phyloP scores from a whole-genome alignment of 2,329 filamentous ascomycete genomes.

The Chaetomium sp. region DNA sequence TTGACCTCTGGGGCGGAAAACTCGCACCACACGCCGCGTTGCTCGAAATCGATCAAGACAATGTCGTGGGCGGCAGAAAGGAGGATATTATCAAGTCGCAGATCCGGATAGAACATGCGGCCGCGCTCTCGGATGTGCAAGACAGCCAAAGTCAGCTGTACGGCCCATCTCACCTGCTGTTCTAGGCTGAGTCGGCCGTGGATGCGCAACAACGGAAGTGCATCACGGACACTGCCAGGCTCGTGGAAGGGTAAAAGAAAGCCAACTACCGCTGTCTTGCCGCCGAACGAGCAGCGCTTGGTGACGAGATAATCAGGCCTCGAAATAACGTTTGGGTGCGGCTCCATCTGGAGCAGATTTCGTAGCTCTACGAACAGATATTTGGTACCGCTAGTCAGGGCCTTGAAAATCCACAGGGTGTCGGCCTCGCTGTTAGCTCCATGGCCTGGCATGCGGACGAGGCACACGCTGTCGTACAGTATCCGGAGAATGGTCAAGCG shows the following conservation, averaged over 20 bases:
- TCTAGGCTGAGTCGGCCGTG: conserved; percentile 47
- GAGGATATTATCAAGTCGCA: conserved; percentile 62
- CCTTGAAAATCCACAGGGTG: conserved; percentile 58
- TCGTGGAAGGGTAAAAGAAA: conserved; percentile 59
- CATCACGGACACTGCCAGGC: conserved; percentile 58
- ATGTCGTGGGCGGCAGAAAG: conserved; percentile 50
- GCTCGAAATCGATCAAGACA: conserved; percentile 64
- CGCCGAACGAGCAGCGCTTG: conserved; percentile 58
- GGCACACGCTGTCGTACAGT: conserved; percentile 61
- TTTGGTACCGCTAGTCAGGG: conserved; percentile 58
- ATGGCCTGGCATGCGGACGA: conserved; percentile 47
- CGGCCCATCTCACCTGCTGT: conserved; percentile 56
- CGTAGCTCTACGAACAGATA: conserved; percentile 64
- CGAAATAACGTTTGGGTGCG: conserved; percentile 56
- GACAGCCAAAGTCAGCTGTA: conserved; percentile 55
- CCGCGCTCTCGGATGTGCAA: conserved; percentile 52
- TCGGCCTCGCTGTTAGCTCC: conserved; percentile 32
- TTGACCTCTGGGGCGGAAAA: conserved; percentile 64
- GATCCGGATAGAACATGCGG: conserved; percentile 58
- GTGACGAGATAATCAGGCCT: conserved; percentile 57
- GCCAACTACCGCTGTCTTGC: conserved; percentile 57
- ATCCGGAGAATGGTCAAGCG: conserved; percentile 55
- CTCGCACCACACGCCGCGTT: conserved; percentile 64
- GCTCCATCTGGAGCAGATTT: conserved; percentile 54
- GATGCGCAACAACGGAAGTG: conserved; percentile 54